Percentiles rank a stretch among this genome's conserved stretches.
Conservation (phyloP, 345 rosid genomes). For the Euphorbia pulcherrima region DNA sequence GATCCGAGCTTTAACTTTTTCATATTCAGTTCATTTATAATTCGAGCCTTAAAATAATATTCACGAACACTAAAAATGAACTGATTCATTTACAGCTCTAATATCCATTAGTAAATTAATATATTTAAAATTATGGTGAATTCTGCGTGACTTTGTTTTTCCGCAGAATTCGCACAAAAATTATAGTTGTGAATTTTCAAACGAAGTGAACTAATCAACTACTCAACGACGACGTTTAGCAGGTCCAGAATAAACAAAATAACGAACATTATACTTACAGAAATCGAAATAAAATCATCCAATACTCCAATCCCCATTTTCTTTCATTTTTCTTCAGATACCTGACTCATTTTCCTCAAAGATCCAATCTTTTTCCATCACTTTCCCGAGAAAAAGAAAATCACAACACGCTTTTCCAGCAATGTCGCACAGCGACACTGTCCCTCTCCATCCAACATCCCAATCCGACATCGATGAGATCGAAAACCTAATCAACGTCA, state of each 20-base stretch:
- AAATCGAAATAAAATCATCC: background rate
- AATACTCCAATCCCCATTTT: background rate
- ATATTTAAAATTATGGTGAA: too few species aligned
- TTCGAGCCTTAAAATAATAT: too few species aligned
- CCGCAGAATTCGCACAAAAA: too few species aligned
- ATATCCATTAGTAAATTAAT: too few species aligned
- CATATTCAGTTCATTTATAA: too few species aligned
- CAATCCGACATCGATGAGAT: constrained; percentile 99
- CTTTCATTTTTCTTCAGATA: background rate
- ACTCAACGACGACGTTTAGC: background rate
- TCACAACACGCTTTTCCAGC: background rate
- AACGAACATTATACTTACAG: too few species aligned
- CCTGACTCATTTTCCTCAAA: background rate
- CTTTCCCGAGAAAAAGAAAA: constrained; percentile 15
- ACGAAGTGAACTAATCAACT: too few species aligned
- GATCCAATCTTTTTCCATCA: constrained; percentile 11
- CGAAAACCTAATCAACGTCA: constrained; percentile 79
- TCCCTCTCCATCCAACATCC: constrained; percentile 76
- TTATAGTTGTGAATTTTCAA: too few species aligned
- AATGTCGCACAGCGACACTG: constrained; percentile 82
- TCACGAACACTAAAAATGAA: too few species aligned
- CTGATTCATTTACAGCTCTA: too few species aligned
- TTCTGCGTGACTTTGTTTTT: too few species aligned
- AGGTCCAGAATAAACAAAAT: background rate
- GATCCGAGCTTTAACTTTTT: too few species aligned